A percentile compares a stretch with the other conserved stretches of the same genome.
Conservation (phyloP, 108 stramenopile genomes). For the Discostella pseudostelligera region DNA sequence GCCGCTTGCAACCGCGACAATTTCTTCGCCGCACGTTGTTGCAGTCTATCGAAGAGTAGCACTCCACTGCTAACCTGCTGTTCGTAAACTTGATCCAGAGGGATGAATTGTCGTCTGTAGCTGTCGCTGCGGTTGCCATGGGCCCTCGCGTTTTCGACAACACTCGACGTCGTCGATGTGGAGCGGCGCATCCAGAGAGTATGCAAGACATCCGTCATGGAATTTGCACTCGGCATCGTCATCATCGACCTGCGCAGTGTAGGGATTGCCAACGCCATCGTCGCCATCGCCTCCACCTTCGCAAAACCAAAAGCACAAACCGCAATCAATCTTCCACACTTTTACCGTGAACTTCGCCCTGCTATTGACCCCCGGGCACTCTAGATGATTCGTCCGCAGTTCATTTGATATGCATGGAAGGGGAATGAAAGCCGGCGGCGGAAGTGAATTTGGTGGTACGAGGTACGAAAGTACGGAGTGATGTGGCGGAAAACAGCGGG, state of each 20-base stretch:
- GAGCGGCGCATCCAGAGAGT: background rate
- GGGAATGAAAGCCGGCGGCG: too few relatives aligned
- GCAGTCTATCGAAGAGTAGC: conserved; percentile 47
- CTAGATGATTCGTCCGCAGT: too few relatives aligned
- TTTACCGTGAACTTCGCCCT: too few relatives aligned
- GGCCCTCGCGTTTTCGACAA: too few relatives aligned
- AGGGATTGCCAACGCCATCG: background rate
- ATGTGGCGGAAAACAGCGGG: too few relatives aligned
- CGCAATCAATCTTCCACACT: too few relatives aligned
- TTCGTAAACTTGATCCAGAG: conserved; percentile 8
- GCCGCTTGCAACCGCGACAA: conserved; percentile 55
- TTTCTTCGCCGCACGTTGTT: conserved; percentile 55
- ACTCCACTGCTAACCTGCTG: conserved; percentile 13
- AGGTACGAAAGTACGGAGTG: too few relatives aligned
- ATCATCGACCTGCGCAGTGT: background rate
- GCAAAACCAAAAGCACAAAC: too few relatives aligned
- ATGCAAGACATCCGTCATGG: background rate
- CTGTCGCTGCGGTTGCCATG: background rate
- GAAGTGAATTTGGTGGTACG: too few relatives aligned
- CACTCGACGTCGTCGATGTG: background rate
- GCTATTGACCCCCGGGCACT: too few relatives aligned
- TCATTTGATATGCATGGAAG: too few relatives aligned
- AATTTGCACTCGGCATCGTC: background rate
- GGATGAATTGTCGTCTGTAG: background rate
- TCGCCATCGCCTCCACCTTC: too few relatives aligned